A percentile compares a stretch with the other conserved stretches of the same genome.
Conservation (phyloP, 2,329 filamentous ascomycete species). For the Phoma sp. region DNA sequence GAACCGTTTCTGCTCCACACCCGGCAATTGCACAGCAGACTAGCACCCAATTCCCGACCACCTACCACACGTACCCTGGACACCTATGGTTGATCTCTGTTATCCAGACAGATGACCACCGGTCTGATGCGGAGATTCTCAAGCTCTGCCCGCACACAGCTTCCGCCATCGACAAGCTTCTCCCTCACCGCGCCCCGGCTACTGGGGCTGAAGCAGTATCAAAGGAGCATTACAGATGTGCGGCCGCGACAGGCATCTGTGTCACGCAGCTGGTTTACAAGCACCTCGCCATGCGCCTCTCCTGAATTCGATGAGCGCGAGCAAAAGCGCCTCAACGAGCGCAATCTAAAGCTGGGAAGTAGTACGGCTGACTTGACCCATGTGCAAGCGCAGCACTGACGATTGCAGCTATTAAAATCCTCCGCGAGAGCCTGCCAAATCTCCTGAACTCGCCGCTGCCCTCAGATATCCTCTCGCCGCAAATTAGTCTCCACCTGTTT, state of each 20-base stretch:
- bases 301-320: constrained; percentile 42
- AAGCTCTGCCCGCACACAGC: constrained; percentile 48
- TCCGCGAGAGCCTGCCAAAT: constrained; percentile 68
- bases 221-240: constrained; percentile 41
- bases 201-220: constrained; percentile 42
- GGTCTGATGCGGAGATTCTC: constrained; percentile 56
- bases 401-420: constrained; percentile 60
- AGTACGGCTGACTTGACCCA: constrained; percentile 51
- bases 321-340: constrained; percentile 61
- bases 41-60: constrained; percentile 11
- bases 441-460: constrained; percentile 67
- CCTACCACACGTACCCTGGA: neutral
- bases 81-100: constrained; percentile 39
- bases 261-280: constrained; percentile 53
- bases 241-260: constrained; percentile 39
- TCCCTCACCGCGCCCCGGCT: constrained; percentile 36
- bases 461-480: constrained; percentile 66
- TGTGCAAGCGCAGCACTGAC: constrained; percentile 7
- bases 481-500: constrained; percentile 67
- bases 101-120: constrained; percentile 48
- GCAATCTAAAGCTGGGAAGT: constrained; percentile 66
- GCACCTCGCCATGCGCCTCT: constrained; percentile 40
- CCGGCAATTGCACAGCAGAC: constrained; percentile 13
- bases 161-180: constrained; percentile 25
- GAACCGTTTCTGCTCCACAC: constrained; percentile 7